phyloP scores from a whole-genome alignment of 2,329 filamentous ascomycete genomes.

The Chaetomiaceae sp. region DNA sequence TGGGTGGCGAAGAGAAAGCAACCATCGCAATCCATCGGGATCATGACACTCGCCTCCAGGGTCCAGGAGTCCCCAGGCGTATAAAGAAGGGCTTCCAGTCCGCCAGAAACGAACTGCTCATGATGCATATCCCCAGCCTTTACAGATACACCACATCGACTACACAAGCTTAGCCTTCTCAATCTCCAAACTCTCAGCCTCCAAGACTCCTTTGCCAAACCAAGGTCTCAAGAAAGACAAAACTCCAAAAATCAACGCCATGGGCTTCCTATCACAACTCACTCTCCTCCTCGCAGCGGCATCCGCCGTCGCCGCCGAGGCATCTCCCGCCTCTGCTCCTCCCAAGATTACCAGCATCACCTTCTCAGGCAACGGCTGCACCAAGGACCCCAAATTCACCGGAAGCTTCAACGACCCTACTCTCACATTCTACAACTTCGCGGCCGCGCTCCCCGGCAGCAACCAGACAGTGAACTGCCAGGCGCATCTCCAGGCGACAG shows the following conservation, averaged over 20 bases:
- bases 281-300: constrained; percentile 24
- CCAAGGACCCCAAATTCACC: constrained; percentile 30
- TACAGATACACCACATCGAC: not conserved
- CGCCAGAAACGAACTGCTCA: not conserved
- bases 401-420: constrained; percentile 32
- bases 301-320: constrained; percentile 21
- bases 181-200: not conserved
- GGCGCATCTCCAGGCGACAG: constrained; percentile 33
- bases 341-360: constrained; percentile 33
- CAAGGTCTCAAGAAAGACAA: no score
- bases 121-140: not conserved
- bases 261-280: constrained; percentile 23
- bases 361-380: constrained; percentile 38
- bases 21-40: not conserved
- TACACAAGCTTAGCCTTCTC: no score
- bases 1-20: constrained; percentile 17
- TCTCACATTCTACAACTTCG: constrained; percentile 26
- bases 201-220: not conserved
- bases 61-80: not conserved
- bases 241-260: not conserved
- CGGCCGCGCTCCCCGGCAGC: constrained; percentile 27
- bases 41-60: constrained; percentile 10
- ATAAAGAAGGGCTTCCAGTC: not conserved
- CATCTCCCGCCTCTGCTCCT: constrained; percentile 25
- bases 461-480: constrained; percentile 36